Evolutionary conservation across 2,329 filamentous ascomycete species (phyloP), one percentile per base, ranked within the genome.

Genomic region (Diaporthe citrichinensis): DNA sequence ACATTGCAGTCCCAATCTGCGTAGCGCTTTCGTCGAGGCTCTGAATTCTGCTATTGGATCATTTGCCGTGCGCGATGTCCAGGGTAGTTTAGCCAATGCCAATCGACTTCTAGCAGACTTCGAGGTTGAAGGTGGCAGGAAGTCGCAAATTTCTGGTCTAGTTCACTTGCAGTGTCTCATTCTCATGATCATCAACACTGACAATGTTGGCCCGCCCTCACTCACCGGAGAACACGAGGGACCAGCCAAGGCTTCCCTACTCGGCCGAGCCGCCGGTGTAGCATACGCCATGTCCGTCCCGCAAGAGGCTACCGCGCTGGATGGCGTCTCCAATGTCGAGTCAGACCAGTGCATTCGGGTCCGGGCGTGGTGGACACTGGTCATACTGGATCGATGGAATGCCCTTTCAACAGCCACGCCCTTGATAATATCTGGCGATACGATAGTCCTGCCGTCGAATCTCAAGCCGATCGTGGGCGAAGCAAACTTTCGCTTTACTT

Each of bases 321-420:
- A 87, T 71, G 82, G 84, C 6, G 87, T 89, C 7, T 82, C 85
- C 14, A 90, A 92, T 71, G 80, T 85, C 3, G 91, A 94, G 80
- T 89, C 89, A 28, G 90, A 92, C 59, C 90, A 92, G 68, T 90
- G 90, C 25, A 84, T 94, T 5, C 88, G 89, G 2, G 86, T 92
- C 69, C 89, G 92, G 58, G 89, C 92, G 25, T 95, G 93, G 93
- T 94, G 92, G 91, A 90, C 91, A 20, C 84, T 95, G 46, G 89
- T 94, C 61, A 88, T 93, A 77, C 88, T 95, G 77, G 93, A 95
- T 80, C 89, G 93, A 23, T 95, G 92, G 92, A 91, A 94, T 80
- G 92, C 93, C 5, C 88, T 91, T n/a, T 92, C 91, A 31, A 92
- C 90, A 6, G 91, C 90, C 17, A 91, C 88, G 76, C 91, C 92